These are phyloP conservation scores for Dysphania ambrosioides DNA, from an alignment of 148 eudicot species.

Conservation along the genomic window DNA sequence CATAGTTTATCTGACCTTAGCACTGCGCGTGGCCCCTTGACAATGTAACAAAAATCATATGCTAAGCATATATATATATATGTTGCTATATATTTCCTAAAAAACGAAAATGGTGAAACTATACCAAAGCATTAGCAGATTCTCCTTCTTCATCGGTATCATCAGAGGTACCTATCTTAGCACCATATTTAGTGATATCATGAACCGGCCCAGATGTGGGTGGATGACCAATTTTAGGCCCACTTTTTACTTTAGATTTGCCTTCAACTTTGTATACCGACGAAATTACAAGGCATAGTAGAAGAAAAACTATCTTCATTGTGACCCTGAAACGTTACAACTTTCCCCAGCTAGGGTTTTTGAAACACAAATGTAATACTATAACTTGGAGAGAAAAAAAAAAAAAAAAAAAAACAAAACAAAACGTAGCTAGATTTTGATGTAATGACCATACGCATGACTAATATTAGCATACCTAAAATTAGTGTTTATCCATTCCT, in stretches of 20 bases:
- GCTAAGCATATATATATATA: no score
- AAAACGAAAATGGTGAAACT: neutral
- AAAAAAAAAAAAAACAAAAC: neutral
- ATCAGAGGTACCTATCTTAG: constrained; percentile 32
- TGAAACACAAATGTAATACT: constrained; percentile 8
- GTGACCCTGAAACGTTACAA: constrained; percentile 35
- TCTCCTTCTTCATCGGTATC: constrained; percentile 37
- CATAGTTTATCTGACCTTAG: no score
- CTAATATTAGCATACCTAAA: neutral
- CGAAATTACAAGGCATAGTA: constrained; percentile 30
- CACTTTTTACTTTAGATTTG: constrained; percentile 5
- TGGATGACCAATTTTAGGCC: constrained; percentile 3
- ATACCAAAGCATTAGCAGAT: constrained; percentile 31
- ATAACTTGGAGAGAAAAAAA: neutral
- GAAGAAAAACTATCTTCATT: constrained; percentile 22
- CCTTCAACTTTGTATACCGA: constrained; percentile 21
- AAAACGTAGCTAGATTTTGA: constrained; percentile 5
- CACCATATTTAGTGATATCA: constrained; percentile 44
- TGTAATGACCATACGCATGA: neutral
- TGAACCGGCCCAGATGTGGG: constrained; percentile 21
- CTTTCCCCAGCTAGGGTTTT: constrained; percentile 16
- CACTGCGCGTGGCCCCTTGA: no score
- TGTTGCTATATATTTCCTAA: no score
- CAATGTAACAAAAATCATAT: no score
- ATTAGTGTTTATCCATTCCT: constrained; percentile 22